These are phyloP conservation scores for Ophiocordyceps polyrhachis-furcata DNA, from an alignment of 2,329 filamentous ascomycete species.

Conservation along the genomic window DNA sequence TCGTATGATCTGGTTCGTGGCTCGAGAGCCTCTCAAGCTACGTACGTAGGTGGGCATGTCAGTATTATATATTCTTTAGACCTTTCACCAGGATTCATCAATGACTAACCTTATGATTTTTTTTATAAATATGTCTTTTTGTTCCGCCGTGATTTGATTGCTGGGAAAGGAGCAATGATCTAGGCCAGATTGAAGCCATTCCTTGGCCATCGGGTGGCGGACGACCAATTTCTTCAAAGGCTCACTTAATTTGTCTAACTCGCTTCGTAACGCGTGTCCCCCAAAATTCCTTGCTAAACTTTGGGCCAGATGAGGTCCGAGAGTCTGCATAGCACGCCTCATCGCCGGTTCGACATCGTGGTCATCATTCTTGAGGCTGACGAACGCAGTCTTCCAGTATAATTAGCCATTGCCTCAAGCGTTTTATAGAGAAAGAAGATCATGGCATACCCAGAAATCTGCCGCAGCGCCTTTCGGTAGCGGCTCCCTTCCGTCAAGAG, in stretches of 20 bases:
- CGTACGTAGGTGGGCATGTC: background rate
- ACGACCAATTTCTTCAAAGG: slow-evolving; percentile 50
- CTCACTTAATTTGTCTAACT: slow-evolving; percentile 52
- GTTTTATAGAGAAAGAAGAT: background rate
- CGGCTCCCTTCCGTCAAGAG: slow-evolving; percentile 52
- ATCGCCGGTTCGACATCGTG: slow-evolving; percentile 23
- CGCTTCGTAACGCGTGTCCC: slow-evolving; percentile 49
- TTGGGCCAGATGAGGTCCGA: slow-evolving; percentile 41
- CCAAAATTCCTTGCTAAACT: slow-evolving; percentile 46
- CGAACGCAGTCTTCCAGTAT: slow-evolving; percentile 28
- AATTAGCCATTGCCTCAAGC: background rate
- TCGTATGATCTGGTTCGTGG: slow-evolving; percentile 47
- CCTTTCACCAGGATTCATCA: too few species aligned
- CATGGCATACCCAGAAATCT: slow-evolving; percentile 49
- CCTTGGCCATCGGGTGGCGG: slow-evolving; percentile 33
- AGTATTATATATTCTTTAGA: too few species aligned
- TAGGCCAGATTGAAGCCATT: slow-evolving; percentile 45
- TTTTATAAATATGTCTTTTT: slow-evolving; percentile 46
- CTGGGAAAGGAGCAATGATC: slow-evolving; percentile 36
- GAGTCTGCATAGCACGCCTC: slow-evolving; percentile 31
- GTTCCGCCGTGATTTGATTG: slow-evolving; percentile 34
- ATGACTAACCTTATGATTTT: slow-evolving; percentile 47
- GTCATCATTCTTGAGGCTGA: slow-evolving; percentile 26
- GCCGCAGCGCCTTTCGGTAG: slow-evolving; percentile 57
- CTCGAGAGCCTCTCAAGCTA: slow-evolving; percentile 42